Evolutionary conservation across 352 stramenopile species (phyloP).

Genomic region (Phytophthora pinifolia): DNA sequence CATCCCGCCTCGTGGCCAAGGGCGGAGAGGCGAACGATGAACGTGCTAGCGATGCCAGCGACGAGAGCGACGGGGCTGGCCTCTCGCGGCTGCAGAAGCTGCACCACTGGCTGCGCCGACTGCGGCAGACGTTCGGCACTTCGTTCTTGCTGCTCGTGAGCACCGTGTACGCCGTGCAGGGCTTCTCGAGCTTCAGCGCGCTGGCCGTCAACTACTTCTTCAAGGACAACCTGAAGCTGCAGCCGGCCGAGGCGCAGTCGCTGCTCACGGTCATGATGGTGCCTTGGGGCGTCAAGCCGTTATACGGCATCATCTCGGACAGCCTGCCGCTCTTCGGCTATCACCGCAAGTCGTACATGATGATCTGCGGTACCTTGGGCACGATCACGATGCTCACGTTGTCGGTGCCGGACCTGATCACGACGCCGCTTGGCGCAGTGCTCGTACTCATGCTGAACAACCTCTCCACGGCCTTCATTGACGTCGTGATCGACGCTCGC

Average conservation of each 20-base stretch:
- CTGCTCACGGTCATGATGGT: constrained; percentile 93
- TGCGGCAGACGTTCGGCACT: constrained; percentile 67
- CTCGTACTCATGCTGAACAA: constrained; percentile 80
- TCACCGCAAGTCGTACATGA: constrained; percentile 94
- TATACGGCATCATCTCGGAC: constrained; percentile 97
- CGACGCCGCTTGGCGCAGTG: constrained; percentile 52
- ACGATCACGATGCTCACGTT: constrained; percentile 58
- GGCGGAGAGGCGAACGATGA: constrained; percentile 11
- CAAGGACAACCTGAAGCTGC: constrained; percentile 95
- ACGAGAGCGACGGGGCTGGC: constrained; percentile 21
- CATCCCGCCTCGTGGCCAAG: constrained; percentile 18
- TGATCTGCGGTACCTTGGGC: constrained; percentile 83
- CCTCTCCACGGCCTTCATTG: constrained; percentile 91
- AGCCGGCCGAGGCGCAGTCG: constrained; percentile 91
- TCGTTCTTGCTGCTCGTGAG: constrained; percentile 71
- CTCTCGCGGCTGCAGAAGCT: constrained; percentile 44
- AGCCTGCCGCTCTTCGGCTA: constrained; percentile 94
- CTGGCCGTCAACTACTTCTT: constrained; percentile 96
- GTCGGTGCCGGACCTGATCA: constrained; percentile 55
- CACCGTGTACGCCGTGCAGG: constrained; percentile 94
- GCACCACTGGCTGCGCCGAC: constrained; percentile 44
- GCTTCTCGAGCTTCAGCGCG: constrained; percentile 91
- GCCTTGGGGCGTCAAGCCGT: constrained; percentile 95
- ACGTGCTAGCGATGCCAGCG: constrained; percentile 8
- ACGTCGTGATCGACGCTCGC: constrained; percentile 96